Conservation (phyloP, 371 early-diverging fungal genomes). For the Mucor irregularis region DNA sequence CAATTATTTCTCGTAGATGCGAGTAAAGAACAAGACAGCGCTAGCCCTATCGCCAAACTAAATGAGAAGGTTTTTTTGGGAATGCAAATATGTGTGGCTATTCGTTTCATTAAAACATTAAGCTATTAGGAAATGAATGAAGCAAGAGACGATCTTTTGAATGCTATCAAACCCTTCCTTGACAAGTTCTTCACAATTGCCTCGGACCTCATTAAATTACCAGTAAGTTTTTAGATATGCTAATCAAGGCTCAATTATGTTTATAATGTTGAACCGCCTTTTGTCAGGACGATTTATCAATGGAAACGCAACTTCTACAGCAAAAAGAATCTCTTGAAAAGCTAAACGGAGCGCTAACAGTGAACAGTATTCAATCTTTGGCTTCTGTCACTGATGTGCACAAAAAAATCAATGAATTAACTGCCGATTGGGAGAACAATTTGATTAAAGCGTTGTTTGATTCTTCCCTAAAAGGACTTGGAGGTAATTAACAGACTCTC, state of each 20-base stretch:
- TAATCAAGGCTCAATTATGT: background rate
- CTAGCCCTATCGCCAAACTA: background rate
- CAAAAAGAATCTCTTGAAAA: constrained; percentile 20
- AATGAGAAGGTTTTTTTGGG: background rate
- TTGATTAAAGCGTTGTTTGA: constrained; percentile 22
- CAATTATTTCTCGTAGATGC: constrained; percentile 19
- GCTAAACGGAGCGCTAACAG: constrained; percentile 10
- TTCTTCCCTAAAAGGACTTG: constrained; percentile 19
- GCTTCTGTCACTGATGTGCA: constrained; percentile 15
- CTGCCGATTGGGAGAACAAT: constrained; percentile 28
- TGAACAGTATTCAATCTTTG: constrained; percentile 12
- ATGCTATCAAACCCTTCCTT: constrained; percentile 19
- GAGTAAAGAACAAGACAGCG: background rate
- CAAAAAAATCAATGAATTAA: constrained; percentile 19
- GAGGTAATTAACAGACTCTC: constrained; percentile 12
- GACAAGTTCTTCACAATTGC: constrained; percentile 23
- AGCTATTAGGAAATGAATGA: constrained; percentile 18
- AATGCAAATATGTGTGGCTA: no score
- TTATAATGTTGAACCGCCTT: no score
- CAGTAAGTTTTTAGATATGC: constrained; percentile 10
- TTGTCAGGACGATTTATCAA: background rate
- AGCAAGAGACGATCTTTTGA: constrained; percentile 23
- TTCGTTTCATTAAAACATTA: no score
- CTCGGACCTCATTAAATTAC: constrained; percentile 11
- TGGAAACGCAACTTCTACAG: constrained; percentile 4